A percentile compares a stretch with the other conserved stretches of the same genome.
Evolutionary conservation across 345 rosid genomes (phyloP).

Genomic region (Eucalyptus grandis): DNA sequence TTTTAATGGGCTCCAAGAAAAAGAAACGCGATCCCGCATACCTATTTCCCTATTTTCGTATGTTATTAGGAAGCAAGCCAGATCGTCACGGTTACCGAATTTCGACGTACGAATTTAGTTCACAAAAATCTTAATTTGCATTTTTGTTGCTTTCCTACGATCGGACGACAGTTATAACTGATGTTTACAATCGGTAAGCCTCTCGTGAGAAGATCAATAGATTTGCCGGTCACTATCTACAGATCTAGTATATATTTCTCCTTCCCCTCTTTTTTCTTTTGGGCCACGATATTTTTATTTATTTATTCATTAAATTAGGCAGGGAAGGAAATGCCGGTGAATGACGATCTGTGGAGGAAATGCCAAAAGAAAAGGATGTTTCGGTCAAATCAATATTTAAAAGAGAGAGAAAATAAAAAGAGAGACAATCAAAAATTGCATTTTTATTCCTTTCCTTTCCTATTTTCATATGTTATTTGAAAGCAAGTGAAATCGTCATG

Average conservation of each 20-base stretch:
- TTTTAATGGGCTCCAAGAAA: not conserved
- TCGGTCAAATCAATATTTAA: not conserved
- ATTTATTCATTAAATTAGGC: not conserved
- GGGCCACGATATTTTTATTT: no score
- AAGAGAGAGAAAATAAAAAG: accelerated
- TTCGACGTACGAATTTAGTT: accelerated
- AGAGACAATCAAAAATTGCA: not conserved
- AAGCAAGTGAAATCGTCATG: accelerated
- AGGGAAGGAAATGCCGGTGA: not conserved
- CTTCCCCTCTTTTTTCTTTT: no score
- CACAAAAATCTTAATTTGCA: not conserved
- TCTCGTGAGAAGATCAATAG: not conserved
- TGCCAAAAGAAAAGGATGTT: not conserved
- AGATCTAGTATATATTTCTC: not conserved
- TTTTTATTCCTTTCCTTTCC: no score
- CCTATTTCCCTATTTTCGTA: not conserved
- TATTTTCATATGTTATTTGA: no score
- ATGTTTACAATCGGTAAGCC: not conserved
- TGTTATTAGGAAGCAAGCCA: not conserved
- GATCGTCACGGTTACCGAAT: accelerated
- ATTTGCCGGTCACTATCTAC: accelerated
- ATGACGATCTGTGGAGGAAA: not conserved
- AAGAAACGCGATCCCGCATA: not conserved
- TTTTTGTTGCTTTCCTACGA: accelerated
- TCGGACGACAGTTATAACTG: accelerated